A percentile compares a stretch with the other conserved stretches of the same genome.
Evolutionary conservation across 495 filamentous ascomycete genomes (phyloP).

Genomic region (Penicillium coprophilum): DNA sequence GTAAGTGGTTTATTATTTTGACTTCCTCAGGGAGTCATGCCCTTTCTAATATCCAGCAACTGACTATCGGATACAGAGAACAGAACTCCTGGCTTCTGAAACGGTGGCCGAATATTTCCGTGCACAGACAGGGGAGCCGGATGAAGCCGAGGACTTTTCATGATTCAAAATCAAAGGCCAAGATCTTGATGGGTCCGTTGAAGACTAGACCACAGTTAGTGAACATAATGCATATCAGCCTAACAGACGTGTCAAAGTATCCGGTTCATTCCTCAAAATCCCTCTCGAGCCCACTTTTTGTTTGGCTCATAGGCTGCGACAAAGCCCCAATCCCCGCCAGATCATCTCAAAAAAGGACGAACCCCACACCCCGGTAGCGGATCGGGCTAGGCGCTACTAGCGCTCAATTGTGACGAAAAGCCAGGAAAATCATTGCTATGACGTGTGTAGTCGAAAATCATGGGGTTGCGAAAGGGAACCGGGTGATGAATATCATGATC

Average conservation of each 20-base stretch:
- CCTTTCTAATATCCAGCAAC: constrained; percentile 6
- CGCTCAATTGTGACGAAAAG: neutral
- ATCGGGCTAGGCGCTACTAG: constrained; percentile 8
- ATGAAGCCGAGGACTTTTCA: constrained; percentile 50
- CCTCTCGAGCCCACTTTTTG: neutral
- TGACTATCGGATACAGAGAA: constrained; percentile 31
- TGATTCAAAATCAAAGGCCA: constrained; percentile 24
- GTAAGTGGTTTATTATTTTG: constrained; percentile 43
- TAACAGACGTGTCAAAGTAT: neutral
- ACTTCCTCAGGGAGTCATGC: neutral
- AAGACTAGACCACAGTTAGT: neutral
- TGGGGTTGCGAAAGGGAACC: neutral
- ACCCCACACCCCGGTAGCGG: constrained; percentile 5
- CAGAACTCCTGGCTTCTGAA: constrained; percentile 42
- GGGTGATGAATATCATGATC: constrained; percentile 3
- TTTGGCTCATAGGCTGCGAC: neutral
- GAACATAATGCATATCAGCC: neutral
- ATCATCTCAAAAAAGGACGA: constrained; percentile 10
- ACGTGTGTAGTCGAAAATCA: constrained; percentile 3
- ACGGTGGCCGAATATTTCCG: constrained; percentile 46
- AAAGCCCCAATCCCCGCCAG: constrained; percentile 2
- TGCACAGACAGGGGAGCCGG: constrained; percentile 29
- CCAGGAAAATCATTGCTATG: constrained; percentile 1
- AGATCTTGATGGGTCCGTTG: neutral
- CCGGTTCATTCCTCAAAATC: neutral